Evolutionary conservation across 768 basidiomycete genomes (phyloP).

Genomic region (Psilocybe tampanensis): DNA sequence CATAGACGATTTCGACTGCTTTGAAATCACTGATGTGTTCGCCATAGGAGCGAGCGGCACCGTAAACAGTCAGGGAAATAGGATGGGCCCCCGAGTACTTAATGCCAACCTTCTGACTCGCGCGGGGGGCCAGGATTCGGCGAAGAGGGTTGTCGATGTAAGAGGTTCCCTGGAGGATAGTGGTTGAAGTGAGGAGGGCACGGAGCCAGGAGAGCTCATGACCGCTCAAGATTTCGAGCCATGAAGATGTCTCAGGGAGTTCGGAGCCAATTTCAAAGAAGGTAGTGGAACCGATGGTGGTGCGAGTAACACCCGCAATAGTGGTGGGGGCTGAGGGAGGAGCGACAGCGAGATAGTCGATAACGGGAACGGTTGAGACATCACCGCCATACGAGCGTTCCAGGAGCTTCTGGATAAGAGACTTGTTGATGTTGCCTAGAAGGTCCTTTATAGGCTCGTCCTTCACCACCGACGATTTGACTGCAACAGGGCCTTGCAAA

Average conservation of each 20-base stretch:
- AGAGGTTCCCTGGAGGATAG: conserved; percentile 82
- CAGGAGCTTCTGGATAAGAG: conserved; percentile 78
- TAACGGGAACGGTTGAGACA: conserved; percentile 67
- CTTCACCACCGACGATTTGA: conserved; percentile 81
- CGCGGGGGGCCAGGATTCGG: conserved; percentile 82
- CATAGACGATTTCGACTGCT: conserved; percentile 74
- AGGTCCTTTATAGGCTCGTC: conserved; percentile 95
- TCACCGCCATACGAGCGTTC: conserved; percentile 80
- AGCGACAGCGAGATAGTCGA: conserved; percentile 77
- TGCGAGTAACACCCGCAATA: conserved; percentile 43
- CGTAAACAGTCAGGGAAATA: conserved; percentile 66
- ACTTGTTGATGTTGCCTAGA: conserved; percentile 82
- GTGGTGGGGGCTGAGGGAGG: conserved; percentile 36
- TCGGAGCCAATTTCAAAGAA: conserved; percentile 51
- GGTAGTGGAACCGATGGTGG: conserved; percentile 44
- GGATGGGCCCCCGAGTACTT: conserved; percentile 46
- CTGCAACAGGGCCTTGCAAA: conserved; percentile 95
- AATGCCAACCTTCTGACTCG: conserved; percentile 77
- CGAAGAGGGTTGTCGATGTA: conserved; percentile 91
- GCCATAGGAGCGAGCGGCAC: conserved; percentile 81
- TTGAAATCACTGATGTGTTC: conserved; percentile 77
- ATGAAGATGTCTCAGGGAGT: conserved; percentile 64
- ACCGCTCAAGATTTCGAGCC: conserved; percentile 88
- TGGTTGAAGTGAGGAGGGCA: conserved; percentile 80
- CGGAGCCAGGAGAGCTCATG: conserved; percentile 82